A percentile compares a stretch with the other conserved stretches of the same genome.
These are phyloP conservation scores for Xylaria sp. DNA, from an alignment of 2,329 filamentous ascomycete species.

Conservation along the genomic window DNA sequence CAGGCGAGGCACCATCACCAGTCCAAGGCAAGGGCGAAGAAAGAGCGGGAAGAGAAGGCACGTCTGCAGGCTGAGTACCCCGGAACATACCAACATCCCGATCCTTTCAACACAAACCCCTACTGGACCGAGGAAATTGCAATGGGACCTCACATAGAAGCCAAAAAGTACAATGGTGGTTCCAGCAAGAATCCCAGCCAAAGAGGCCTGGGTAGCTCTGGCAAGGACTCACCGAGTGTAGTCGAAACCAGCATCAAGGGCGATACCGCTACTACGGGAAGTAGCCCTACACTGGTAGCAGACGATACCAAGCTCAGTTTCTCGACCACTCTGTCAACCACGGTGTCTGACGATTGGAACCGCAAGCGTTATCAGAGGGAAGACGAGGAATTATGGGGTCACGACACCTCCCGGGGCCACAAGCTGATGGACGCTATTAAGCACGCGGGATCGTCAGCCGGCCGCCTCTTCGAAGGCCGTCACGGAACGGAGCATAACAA, in stretches of 20 bases:
- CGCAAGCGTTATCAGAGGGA: conserved; percentile 79
- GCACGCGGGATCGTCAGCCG: conserved; percentile 60
- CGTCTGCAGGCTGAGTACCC: conserved; percentile 70
- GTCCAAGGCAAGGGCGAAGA: conserved; percentile 70
- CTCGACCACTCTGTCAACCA: conserved; percentile 43
- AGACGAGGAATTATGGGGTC: conserved; percentile 84
- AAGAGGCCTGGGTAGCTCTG: conserved; percentile 61
- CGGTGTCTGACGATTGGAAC: conserved; percentile 68
- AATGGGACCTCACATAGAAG: conserved; percentile 66
- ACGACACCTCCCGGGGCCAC: conserved; percentile 58
- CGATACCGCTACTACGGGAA: conserved; percentile 41
- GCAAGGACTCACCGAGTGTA: conserved; percentile 53
- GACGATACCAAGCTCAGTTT: conserved; percentile 47
- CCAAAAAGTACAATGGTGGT: conserved; percentile 57
- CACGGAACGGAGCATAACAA: conserved; percentile 56
- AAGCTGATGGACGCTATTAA: conserved; percentile 61
- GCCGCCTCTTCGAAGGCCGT: conserved; percentile 55
- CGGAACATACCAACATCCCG: conserved; percentile 74
- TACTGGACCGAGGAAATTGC: conserved; percentile 88
- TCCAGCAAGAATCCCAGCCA: conserved; percentile 61
- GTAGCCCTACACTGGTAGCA: conserved; percentile 49
- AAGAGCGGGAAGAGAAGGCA: conserved; percentile 66
- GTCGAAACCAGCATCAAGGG: conserved; percentile 39
- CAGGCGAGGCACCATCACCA: conserved; percentile 71
- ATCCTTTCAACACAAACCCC: conserved; percentile 82